Evolutionary conservation across 306 rosid species (phyloP), one percentile per base, ranked within the genome.

Genomic region (Sechiopsis laciniata): DNA sequence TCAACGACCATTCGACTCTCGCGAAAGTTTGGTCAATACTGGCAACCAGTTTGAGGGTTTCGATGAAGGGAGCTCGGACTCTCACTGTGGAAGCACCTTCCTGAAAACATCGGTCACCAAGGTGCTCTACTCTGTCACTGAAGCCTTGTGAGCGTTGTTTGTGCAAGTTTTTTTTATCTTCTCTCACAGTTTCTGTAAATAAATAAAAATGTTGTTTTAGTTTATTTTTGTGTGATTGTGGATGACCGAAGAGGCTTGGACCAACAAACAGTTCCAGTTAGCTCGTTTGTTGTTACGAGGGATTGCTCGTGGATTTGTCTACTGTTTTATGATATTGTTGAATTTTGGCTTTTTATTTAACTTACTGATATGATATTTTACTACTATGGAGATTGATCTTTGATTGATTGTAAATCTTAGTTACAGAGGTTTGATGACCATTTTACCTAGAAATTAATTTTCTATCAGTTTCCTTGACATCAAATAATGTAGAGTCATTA

Each of bases 91-190:
- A 67, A 85, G 80, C 77, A 85, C 79, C 83, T 82, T 78, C 80
- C 77, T 85, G 55, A 86, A 79, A 70, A 79, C 72, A 20, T 85
- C 95, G 3, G 74, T 84, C 75, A 45, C 88, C 0, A 76, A 80
- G 72, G 70, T 88, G 87, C 92, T 83, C 74, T 89, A 71, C 78
- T 74, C 87, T 0, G 83, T 87, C 22, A 89, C 96, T 9, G 97
- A 87, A 80, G 96, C 95, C 61, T 64, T 79, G 74, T 89, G 88
- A 92, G 69, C 66, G 32, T 51, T 45, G 14, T 55, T 17, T 53
- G 12, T 77, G 22, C 66, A 76, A 40, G 21, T 32, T 32, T 32
- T 78, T 78, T 69, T 16, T 55, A 20, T 77, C 61, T 37, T 50
- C 55, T 67, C 52, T 32, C 54, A 37, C 56, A 37, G 66, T 24